phyloP scores from a whole-genome alignment of 192 early-diverging fungal species.

The Funneliformis geosporum region DNA sequence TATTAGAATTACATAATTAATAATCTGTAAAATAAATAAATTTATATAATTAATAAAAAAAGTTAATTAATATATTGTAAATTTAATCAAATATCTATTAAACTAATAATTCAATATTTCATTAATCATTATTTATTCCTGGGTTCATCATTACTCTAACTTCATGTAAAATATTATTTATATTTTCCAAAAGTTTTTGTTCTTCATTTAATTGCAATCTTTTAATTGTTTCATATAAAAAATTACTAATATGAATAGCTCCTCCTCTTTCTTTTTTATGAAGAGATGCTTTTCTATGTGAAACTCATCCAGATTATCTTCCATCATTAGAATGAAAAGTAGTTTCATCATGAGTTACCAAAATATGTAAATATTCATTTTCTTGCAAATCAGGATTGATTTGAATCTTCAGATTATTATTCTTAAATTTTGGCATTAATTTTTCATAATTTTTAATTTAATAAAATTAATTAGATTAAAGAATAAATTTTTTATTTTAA shows the following conservation, averaged over 20 bases:
- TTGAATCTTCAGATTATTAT: background rate
- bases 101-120: conserved; percentile 10
- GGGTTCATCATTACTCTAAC: conserved; percentile 10
- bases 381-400: background rate
- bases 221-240: conserved; percentile 22
- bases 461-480: background rate
- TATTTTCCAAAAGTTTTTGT: no score
- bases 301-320: background rate
- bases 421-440: background rate
- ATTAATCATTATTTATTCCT: conserved; percentile 34
- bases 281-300: background rate
- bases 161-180: background rate
- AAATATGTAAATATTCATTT: background rate
- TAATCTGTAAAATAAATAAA: no score
- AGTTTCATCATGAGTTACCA: conserved; percentile 34
- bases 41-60: no score
- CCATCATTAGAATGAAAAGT: conserved; percentile 33
- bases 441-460: background rate
- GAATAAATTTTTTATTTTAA: conserved; percentile 2
- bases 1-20: conserved; percentile 25
- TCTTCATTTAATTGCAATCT: conserved; percentile 1
- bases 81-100: background rate
- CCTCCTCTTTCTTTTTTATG: conserved; percentile 24
- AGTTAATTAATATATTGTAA: no score
- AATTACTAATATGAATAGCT: conserved; percentile 19